phyloP scores from a whole-genome alignment of 1,139 yeast species.

The Lodderomyces metapsilosis region DNA sequence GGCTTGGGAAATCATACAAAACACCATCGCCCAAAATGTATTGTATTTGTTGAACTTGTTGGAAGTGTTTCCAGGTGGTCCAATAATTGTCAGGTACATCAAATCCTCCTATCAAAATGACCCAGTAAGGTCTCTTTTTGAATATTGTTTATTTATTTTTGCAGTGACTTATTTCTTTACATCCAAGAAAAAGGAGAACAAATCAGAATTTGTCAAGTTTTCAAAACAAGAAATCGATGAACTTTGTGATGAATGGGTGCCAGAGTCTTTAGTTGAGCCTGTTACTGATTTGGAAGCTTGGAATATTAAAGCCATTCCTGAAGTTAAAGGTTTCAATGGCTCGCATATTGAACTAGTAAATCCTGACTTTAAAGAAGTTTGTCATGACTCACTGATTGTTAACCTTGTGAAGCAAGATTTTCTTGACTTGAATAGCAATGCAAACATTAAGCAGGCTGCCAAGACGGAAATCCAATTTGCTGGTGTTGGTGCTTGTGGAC shows the following conservation, averaged over 20 bases:
- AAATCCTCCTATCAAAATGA: conserved; percentile 90
- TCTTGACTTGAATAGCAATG: conserved; percentile 53
- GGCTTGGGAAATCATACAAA: conserved; percentile 38
- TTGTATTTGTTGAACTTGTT: conserved; percentile 36
- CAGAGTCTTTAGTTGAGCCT: conserved; percentile 72
- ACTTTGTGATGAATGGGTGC: conserved; percentile 86
- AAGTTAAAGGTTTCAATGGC: conserved; percentile 55
- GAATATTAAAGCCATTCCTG: conserved; percentile 64
- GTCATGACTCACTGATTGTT: conserved; percentile 52
- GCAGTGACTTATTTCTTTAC: conserved; percentile 84
- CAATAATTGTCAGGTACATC: conserved; percentile 70
- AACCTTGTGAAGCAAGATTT: conserved; percentile 68
- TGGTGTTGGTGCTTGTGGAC: conserved; percentile 99
- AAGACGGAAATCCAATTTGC: conserved; percentile 57
- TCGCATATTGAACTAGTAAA: conserved; percentile 37
- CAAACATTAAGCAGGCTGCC: conserved; percentile 53
- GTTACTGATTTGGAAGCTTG: conserved; percentile 54
- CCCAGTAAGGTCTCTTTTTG: conserved; percentile 86
- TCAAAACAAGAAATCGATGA: conserved; percentile 74
- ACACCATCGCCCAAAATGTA: conserved; percentile 35
- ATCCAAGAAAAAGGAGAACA: conserved; percentile 76
- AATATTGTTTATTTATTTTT: conserved; percentile 72
- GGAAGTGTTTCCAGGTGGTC: conserved; percentile 74
- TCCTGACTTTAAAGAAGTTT: not conserved
- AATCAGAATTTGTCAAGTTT: conserved; percentile 67